Conservation (phyloP, 2,329 filamentous ascomycete genomes). For the Aspergillus pseudonomiae region DNA sequence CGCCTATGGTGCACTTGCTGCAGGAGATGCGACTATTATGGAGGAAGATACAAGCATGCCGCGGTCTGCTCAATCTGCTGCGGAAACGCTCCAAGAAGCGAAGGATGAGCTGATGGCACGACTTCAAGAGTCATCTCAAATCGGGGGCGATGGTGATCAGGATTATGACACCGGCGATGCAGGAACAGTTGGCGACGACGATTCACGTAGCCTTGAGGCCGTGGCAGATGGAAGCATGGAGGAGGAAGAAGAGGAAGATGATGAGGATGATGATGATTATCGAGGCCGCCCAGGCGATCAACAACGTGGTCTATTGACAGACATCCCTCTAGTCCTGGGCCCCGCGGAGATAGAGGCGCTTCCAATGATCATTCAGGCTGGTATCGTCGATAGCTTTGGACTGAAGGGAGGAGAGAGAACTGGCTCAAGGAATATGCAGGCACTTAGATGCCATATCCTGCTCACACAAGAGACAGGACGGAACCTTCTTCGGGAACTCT, state of each 20-base stretch:
- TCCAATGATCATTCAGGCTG: constrained; percentile 96
- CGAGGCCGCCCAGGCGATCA: constrained; percentile 55
- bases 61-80: constrained; percentile 51
- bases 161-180: constrained; percentile 46
- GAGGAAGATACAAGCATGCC: constrained; percentile 52
- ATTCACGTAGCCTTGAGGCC: constrained; percentile 45
- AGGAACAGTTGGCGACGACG: constrained; percentile 47
- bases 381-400: constrained; percentile 81
- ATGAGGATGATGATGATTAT: constrained; percentile 57
- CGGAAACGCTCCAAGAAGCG: constrained; percentile 53
- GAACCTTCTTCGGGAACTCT: constrained; percentile 82
- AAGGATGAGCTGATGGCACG: constrained; percentile 56
- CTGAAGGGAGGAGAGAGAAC: constrained; percentile 65
- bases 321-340: constrained; percentile 91
- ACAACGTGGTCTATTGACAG: constrained; percentile 79
- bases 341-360: constrained; percentile 94
- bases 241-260: constrained; percentile 58
- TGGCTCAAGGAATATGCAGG: constrained; percentile 76
- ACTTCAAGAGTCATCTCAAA: constrained; percentile 48
- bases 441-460: constrained; percentile 85
- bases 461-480: constrained; percentile 87
- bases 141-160: constrained; percentile 43
- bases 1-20: constrained; percentile 42
- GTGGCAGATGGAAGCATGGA: constrained; percentile 49
- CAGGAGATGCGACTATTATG: constrained; percentile 43